Conservation (phyloP, 1,139 yeast genomes). For the Nakaseomyces uthaithaninus region DNA sequence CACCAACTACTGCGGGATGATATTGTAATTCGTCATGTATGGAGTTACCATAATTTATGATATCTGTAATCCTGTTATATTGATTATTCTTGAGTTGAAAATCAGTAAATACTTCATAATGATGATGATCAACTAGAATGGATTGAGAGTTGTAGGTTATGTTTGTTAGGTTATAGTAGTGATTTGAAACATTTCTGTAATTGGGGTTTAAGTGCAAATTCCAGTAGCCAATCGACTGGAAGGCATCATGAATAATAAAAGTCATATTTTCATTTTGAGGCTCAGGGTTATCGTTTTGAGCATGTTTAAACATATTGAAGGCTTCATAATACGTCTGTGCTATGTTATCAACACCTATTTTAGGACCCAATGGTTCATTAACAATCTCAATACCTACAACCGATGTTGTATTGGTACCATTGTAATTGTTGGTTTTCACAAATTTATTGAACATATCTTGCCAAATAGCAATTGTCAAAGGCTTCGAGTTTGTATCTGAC, state of each 20-base stretch:
- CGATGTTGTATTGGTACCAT: slow-evolving; percentile 38
- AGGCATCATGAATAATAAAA: slow-evolving; percentile 54
- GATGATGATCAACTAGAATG: slow-evolving; percentile 50
- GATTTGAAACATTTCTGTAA: slow-evolving; percentile 23
- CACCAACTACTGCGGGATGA: slow-evolving; percentile 52
- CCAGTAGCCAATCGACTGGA: slow-evolving; percentile 45
- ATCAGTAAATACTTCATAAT: slow-evolving; percentile 52
- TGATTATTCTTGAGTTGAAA: slow-evolving; percentile 35
- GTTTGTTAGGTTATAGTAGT: slow-evolving; percentile 17
- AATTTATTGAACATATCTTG: slow-evolving; percentile 44
- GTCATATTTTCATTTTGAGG: slow-evolving; percentile 34
- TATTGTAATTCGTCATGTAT: slow-evolving; percentile 34
- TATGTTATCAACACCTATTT: slow-evolving; percentile 36
- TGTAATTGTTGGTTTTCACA: slow-evolving; percentile 37
- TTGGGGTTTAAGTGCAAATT: slow-evolving; percentile 37
- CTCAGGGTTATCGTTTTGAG: slow-evolving; percentile 36
- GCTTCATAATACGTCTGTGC: slow-evolving; percentile 35
- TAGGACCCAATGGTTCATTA: slow-evolving; percentile 54
- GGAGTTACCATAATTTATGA: slow-evolving; percentile 35
- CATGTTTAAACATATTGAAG: slow-evolving; percentile 30
- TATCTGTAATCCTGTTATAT: slow-evolving; percentile 28
- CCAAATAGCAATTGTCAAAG: slow-evolving; percentile 40
- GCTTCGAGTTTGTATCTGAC: slow-evolving; percentile 36
- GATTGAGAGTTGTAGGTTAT: slow-evolving; percentile 31
- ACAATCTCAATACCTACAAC: slow-evolving; percentile 55